Percentiles rank a stretch among this genome's conserved stretches.
phyloP scores from a whole-genome alignment of 495 filamentous ascomycete genomes.

The Annulohypoxylon bovei region DNA sequence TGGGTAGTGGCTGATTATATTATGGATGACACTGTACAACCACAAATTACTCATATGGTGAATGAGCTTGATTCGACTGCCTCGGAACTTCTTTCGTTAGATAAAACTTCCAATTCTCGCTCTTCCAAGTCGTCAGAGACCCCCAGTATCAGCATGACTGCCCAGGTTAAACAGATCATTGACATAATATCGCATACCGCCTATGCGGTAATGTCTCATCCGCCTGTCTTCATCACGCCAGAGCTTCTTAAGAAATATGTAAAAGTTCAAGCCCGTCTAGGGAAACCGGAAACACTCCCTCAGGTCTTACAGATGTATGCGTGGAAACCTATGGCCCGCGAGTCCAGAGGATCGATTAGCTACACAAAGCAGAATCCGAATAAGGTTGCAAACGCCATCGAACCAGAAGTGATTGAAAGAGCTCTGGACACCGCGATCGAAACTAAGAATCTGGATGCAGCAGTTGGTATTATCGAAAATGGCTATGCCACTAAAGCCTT shows the following conservation, averaged over 20 bases:
- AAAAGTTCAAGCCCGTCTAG: conserved; percentile 73
- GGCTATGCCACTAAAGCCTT: conserved; percentile 80
- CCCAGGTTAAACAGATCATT: conserved; percentile 46
- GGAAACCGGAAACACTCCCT: conserved; percentile 76
- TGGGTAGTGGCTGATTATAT: conserved; percentile 34
- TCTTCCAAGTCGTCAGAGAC: conserved; percentile 10
- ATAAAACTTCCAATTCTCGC: conserved; percentile 4
- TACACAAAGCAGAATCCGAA: conserved; percentile 73
- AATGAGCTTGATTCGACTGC: conserved; percentile 38
- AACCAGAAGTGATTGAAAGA: conserved; percentile 67
- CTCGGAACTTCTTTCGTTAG: conserved; percentile 44
- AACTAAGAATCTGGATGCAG: conserved; percentile 75
- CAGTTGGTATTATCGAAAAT: conserved; percentile 81
- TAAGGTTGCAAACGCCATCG: conserved; percentile 74
- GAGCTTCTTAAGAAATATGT: conserved; percentile 75
- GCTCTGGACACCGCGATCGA: conserved; percentile 82
- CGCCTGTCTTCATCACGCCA: conserved; percentile 83
- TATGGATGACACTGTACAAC: conserved; percentile 37
- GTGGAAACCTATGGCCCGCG: conserved; percentile 77
- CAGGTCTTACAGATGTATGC: conserved; percentile 84
- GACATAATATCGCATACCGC: conserved; percentile 62
- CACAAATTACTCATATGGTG: conserved; percentile 35
- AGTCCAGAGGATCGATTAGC: conserved; percentile 64
- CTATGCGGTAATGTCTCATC: conserved; percentile 74
- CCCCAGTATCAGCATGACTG: background rate